Conservation (phyloP, 2,329 filamentous ascomycete genomes). For the Lachnellula arida region DNA sequence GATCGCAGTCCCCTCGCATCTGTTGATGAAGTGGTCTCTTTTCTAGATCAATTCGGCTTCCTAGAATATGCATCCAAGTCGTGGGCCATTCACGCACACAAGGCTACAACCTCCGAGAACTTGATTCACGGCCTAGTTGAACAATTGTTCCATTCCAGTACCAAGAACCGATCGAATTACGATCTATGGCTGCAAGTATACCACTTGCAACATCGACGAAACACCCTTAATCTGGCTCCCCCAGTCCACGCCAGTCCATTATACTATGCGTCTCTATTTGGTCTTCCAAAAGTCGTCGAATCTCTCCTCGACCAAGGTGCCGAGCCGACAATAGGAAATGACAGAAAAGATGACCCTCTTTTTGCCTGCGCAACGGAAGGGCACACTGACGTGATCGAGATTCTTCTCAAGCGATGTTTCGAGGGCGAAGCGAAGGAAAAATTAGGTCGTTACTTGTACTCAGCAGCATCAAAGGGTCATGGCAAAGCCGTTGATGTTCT, state of each 20-base stretch:
- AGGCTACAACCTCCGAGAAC: background rate
- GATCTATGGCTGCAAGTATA: slow-evolving; percentile 7
- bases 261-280: slow-evolving; percentile 18
- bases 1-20: background rate
- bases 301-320: slow-evolving; percentile 23
- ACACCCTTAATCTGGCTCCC: background rate
- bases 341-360: slow-evolving; percentile 14
- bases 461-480: slow-evolving; percentile 27
- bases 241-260: slow-evolving; percentile 8
- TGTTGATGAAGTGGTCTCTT: background rate
- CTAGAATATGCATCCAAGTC: slow-evolving; percentile 4
- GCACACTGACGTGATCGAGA: slow-evolving; percentile 1
- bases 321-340: slow-evolving; percentile 13
- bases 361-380: slow-evolving; percentile 1
- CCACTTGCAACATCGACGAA: background rate
- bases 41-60: slow-evolving; percentile 1
- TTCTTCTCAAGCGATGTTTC: background rate
- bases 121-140: slow-evolving; percentile 2
- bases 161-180: background rate
- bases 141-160: background rate
- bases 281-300: slow-evolving; percentile 12
- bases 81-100: slow-evolving; percentile 2
- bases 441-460: background rate
- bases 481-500: slow-evolving; percentile 28
- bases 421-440: background rate